Percentiles rank a stretch among this genome's conserved stretches.
phyloP scores from a whole-genome alignment of 169 alveolate species.

The Plasmodium gonderi region DNA sequence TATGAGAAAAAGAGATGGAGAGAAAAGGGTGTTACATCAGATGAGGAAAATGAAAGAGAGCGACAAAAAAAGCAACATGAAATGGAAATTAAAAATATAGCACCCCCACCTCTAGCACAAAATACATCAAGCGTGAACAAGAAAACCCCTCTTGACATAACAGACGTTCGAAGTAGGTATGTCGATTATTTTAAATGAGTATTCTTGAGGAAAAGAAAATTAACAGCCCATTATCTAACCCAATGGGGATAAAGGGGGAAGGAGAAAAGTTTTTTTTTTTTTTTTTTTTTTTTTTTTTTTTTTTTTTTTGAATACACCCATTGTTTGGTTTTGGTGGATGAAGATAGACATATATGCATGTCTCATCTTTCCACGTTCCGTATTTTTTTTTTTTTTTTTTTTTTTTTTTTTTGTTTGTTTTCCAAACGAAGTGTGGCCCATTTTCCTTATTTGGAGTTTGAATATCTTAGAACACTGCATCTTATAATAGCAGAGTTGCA shows the following conservation, averaged over 20 bases:
- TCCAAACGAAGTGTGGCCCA: too few species aligned
- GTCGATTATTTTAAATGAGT: constrained; percentile 67
- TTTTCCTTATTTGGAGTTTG: too few species aligned
- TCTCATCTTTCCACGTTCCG: neutral
- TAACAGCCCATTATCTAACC: too few species aligned
- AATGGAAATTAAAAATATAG: constrained; percentile 54
- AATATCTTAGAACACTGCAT: too few species aligned
- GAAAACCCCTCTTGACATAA: constrained; percentile 35
- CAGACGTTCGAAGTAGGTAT: constrained; percentile 60
- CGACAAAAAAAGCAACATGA: constrained; percentile 19
- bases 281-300: neutral
- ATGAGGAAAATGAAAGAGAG: constrained; percentile 69
- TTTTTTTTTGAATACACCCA: neutral
- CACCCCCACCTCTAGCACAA: constrained; percentile 44
- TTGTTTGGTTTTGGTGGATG: too few species aligned
- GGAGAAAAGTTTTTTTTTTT: neutral
- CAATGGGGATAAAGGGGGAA: too few species aligned
- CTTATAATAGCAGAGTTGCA: too few species aligned
- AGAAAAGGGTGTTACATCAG: constrained; percentile 73
- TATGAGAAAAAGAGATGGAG: constrained; percentile 74
- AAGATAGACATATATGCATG: too few species aligned
- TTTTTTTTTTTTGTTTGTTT: neutral
- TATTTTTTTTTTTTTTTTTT: neutral
- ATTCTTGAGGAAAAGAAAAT: too few species aligned
- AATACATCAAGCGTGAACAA: neutral